Evolutionary conservation across 805 yeast genomes (phyloP).

Genomic region (Henningerozyma blattae): DNA sequence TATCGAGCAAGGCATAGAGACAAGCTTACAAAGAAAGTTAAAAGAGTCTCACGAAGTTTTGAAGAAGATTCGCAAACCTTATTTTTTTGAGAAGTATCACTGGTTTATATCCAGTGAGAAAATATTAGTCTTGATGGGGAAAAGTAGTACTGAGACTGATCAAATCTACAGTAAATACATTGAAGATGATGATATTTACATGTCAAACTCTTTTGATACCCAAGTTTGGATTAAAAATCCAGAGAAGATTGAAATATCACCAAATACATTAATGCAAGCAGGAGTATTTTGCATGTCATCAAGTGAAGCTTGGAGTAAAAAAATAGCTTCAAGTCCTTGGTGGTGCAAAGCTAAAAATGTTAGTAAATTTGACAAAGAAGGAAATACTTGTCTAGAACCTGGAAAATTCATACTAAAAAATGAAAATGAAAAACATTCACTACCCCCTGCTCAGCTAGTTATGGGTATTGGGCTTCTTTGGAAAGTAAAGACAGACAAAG

Average conservation of each 20-base stretch:
- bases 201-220: slow-evolving; percentile 63
- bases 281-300: slow-evolving; percentile 74
- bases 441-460: slow-evolving; percentile 74
- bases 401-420: slow-evolving; percentile 49
- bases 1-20: slow-evolving; percentile 66
- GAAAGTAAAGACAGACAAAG: slow-evolving; percentile 40
- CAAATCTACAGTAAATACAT: slow-evolving; percentile 70
- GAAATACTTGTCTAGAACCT: slow-evolving; percentile 37
- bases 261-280: slow-evolving; percentile 80
- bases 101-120: slow-evolving; percentile 95
- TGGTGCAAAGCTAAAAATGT: slow-evolving; percentile 60
- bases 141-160: slow-evolving; percentile 70
- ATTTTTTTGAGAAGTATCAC: slow-evolving; percentile 86
- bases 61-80: slow-evolving; percentile 55
- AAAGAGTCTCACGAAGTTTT: slow-evolving; percentile 42
- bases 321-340: slow-evolving; percentile 76
- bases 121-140: slow-evolving; percentile 75
- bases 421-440: slow-evolving; percentile 38
- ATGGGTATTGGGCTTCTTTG: slow-evolving; percentile 86
- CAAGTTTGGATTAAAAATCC: slow-evolving; percentile 79
- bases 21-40: slow-evolving; percentile 54
- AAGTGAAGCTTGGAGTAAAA: slow-evolving; percentile 83
- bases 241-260: slow-evolving; percentile 64
- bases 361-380: slow-evolving; percentile 54
- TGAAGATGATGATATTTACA: slow-evolving; percentile 57